Percentiles rank a stretch among this genome's conserved stretches.
These are phyloP conservation scores for Agrocybe praecox DNA, from an alignment of 768 basidiomycete species.

Conservation along the genomic window DNA sequence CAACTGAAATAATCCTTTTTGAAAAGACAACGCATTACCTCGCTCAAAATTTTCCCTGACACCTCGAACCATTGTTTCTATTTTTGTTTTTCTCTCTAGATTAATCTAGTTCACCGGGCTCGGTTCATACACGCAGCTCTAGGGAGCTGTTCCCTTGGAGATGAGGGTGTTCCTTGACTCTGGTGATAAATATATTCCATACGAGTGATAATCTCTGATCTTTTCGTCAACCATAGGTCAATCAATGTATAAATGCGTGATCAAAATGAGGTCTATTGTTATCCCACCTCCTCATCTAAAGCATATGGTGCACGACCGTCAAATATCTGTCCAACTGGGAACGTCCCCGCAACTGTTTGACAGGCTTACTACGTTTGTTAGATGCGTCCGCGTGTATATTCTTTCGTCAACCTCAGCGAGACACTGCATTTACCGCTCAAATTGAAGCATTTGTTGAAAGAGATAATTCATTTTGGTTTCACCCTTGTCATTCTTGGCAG, in stretches of 20 bases:
- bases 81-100: not conserved
- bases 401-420: not conserved
- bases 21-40: not conserved
- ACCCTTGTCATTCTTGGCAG: not conserved
- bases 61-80: not conserved
- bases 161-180: not conserved
- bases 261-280: not conserved
- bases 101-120: not conserved
- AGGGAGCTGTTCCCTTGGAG: not conserved
- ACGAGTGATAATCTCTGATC: not conserved
- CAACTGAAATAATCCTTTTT: slow-evolving; percentile 6
- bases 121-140: not conserved
- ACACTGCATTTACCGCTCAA: not conserved
- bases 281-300: no score
- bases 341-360: not conserved
- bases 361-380: not conserved
- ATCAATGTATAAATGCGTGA: not conserved
- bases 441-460: not conserved
- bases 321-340: not conserved
- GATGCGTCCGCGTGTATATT: not conserved
- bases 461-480: not conserved
- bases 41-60: not conserved
- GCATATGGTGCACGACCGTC: not conserved
- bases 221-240: not conserved
- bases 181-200: no score